Percentiles rank a stretch among this genome's conserved stretches.
phyloP scores from a whole-genome alignment of 23 red algal species.

The Cyanidiococcus yangmingshanensis region DNA sequence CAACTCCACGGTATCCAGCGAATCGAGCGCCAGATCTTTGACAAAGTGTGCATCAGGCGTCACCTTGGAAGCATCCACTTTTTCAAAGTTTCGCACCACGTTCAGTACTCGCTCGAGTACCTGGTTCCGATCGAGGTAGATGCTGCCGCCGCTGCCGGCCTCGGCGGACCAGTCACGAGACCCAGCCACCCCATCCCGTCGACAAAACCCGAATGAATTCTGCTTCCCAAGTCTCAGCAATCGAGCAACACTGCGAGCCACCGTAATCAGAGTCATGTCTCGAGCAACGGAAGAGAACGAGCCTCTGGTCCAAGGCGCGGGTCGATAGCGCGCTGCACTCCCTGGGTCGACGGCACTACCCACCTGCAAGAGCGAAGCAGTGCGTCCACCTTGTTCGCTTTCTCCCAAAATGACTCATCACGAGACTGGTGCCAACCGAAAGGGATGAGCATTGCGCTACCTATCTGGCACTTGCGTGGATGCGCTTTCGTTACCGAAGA shows the following conservation, averaged over 20 bases:
- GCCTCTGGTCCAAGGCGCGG: too few species aligned
- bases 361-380: too few species aligned
- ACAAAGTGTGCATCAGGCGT: constrained; percentile 76
- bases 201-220: background rate
- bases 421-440: too few species aligned
- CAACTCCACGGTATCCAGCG: constrained; percentile 86
- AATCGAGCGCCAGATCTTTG: constrained; percentile 84
- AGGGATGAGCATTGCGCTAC: too few species aligned
- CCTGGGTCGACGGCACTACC: too few species aligned
- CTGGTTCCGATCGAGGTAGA: constrained; percentile 44
- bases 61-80: constrained; percentile 90
- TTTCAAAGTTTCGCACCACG: constrained; percentile 94
- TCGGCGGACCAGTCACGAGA: background rate
- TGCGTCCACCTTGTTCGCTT: too few species aligned
- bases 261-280: constrained; percentile 6
- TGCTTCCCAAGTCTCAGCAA: background rate
- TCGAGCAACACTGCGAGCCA: background rate
- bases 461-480: too few species aligned
- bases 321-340: too few species aligned
- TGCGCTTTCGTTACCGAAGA: too few species aligned
- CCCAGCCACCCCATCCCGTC: background rate
- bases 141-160: background rate
- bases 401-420: too few species aligned
- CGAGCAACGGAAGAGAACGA: too few species aligned
- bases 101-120: constrained; percentile 69